A percentile compares a stretch with the other conserved stretches of the same genome.
phyloP scores from a whole-genome alignment of 2,329 filamentous ascomycete genomes.

The Colletotrichum sp. region DNA sequence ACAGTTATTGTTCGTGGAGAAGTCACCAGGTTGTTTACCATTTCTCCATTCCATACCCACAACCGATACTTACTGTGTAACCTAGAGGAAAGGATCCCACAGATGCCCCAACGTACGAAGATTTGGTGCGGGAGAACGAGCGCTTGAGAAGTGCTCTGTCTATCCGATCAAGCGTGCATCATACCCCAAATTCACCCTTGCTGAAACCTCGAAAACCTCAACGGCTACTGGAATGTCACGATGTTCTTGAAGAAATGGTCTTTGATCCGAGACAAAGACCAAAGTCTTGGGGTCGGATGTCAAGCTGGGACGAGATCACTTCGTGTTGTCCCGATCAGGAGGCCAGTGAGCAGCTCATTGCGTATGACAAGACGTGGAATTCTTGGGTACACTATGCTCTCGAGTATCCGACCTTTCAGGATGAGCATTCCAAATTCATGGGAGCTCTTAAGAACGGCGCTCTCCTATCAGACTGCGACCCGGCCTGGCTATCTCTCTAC shows the following conservation, averaged over 20 bases:
- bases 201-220: neutral
- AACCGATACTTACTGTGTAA: neutral
- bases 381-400: constrained; percentile 26
- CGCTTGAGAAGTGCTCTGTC: neutral
- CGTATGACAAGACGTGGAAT: constrained; percentile 19
- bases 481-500: constrained; percentile 23
- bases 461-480: neutral
- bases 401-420: constrained; percentile 21
- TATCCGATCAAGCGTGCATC: neutral
- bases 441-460: neutral
- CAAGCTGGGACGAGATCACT: neutral
- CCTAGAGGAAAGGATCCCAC: neutral
- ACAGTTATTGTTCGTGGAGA: constrained; percentile 9
- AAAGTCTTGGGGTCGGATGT: neutral
- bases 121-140: neutral
- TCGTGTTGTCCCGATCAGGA: constrained; percentile 28
- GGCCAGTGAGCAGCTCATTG: neutral
- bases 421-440: constrained; percentile 11
- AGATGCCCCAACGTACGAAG: neutral
- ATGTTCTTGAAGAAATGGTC: neutral
- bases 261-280: neutral
- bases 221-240: neutral
- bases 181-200: neutral
- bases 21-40: neutral
- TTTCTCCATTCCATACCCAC: neutral